Conservation (phyloP, 305 asterid genomes). For the Fraxinus albicans region DNA sequence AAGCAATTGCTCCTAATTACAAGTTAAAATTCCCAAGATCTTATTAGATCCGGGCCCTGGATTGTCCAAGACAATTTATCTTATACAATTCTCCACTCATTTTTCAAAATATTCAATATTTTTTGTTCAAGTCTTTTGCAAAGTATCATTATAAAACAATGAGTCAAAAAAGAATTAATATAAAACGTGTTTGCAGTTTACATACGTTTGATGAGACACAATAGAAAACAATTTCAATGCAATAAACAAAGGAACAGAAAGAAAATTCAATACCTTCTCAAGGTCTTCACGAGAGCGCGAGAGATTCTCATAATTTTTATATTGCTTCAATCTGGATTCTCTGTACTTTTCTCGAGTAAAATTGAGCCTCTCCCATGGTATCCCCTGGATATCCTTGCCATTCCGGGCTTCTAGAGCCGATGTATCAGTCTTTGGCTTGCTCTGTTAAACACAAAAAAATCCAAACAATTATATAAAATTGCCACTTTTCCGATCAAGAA, state of each 20-base stretch:
- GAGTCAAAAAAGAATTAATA: background rate
- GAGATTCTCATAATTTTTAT: slow-evolving; percentile 72
- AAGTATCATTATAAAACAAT: background rate
- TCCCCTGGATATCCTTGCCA: slow-evolving; percentile 96
- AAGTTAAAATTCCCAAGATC: background rate
- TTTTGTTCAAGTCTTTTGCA: background rate
- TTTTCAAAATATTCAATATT: background rate
- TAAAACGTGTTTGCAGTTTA: background rate
- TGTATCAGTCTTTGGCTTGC: slow-evolving; percentile 58
- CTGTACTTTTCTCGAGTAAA: slow-evolving; percentile 74
- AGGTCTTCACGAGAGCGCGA: slow-evolving; percentile 52
- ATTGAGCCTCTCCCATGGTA: slow-evolving; percentile 90
- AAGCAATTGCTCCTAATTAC: background rate
- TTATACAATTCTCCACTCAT: background rate
- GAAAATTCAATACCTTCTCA: slow-evolving; percentile 51
- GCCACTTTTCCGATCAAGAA: background rate
- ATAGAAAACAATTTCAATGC: background rate
- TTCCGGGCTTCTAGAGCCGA: slow-evolving; percentile 72
- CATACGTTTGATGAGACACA: background rate
- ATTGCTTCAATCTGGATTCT: slow-evolving; percentile 68
- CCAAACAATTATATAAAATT: background rate
- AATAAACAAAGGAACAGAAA: background rate
- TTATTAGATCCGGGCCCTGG: background rate
- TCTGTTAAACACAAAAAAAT: slow-evolving; percentile 34
- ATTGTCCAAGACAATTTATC: background rate